A percentile compares a stretch with the other conserved stretches of the same genome.
phyloP scores from a whole-genome alignment of 2,329 filamentous ascomycete species.

The Magnaporthiopsis rhizophila region DNA sequence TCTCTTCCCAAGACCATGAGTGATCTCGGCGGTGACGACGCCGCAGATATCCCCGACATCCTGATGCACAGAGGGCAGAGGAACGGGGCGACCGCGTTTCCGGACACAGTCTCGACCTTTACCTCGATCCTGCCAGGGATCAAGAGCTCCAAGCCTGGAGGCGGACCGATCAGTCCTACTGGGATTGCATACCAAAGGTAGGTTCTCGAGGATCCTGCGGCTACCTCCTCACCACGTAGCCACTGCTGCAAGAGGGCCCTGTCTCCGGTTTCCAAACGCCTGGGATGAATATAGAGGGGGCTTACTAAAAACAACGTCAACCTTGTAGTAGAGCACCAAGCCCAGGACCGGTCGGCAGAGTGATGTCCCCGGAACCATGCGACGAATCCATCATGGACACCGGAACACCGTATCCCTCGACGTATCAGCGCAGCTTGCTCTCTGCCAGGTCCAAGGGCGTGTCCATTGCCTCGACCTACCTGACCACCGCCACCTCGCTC shows the following conservation, averaged over 20 bases:
- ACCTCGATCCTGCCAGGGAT: slow-evolving; percentile 5
- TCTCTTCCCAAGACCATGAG: slow-evolving; percentile 9
- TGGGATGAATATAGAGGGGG: not conserved
- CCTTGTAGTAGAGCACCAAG: not conserved
- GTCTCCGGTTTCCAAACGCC: not conserved
- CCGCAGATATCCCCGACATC: slow-evolving; percentile 9
- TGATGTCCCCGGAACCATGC: slow-evolving; percentile 3
- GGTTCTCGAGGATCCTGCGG: not conserved
- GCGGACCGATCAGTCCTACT: slow-evolving; percentile 2
- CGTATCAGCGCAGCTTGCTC: slow-evolving; percentile 6
- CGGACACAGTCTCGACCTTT: not conserved
- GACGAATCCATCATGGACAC: not conserved
- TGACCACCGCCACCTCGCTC: slow-evolving; percentile 12
- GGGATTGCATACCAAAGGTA: not conserved
- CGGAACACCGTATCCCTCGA: slow-evolving; percentile 1
- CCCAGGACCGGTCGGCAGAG: not conserved
- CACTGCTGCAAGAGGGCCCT: not conserved
- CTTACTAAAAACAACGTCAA: not conserved
- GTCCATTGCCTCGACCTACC: slow-evolving; percentile 13
- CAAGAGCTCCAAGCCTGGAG: not conserved
- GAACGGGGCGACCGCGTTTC: not conserved
- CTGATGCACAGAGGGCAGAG: slow-evolving; percentile 2
- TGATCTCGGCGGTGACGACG: slow-evolving; percentile 6
- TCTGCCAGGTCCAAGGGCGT: slow-evolving; percentile 7
- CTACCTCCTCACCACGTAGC: not conserved